Conservation (phyloP, 176 grass and related monocot genomes). For the Metroxylon sagu region DNA sequence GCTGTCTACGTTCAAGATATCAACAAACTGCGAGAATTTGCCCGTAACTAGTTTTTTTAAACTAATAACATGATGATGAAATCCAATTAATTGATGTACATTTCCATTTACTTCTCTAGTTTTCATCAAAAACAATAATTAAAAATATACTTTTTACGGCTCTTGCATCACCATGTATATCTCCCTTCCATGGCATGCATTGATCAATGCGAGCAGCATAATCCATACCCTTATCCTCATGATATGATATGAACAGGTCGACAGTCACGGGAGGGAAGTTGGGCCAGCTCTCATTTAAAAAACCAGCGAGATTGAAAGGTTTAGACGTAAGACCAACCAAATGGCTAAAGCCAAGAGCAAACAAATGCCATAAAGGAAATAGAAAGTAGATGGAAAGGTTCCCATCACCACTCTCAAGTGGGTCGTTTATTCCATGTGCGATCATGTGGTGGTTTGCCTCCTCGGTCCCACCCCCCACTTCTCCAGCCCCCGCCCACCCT, state of each 20-base stretch:
- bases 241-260: background rate
- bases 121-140: no score
- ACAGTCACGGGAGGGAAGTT: constrained; percentile 2
- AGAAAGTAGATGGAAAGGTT: background rate
- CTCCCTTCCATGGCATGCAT: no score
- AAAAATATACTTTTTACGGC: no score
- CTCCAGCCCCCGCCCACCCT: background rate
- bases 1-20: no score
- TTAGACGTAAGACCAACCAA: constrained; percentile 16
- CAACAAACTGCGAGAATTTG: no score
- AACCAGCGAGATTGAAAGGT: constrained; percentile 3
- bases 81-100: no score
- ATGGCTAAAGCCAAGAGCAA: background rate
- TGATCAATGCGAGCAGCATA: no score
- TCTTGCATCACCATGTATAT: no score
- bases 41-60: no score
- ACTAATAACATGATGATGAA: no score
- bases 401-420: constrained; percentile 10
- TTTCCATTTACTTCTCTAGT: no score
- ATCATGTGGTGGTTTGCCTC: constrained; percentile 64
- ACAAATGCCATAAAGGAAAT: background rate
- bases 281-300: background rate
- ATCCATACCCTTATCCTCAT: background rate
- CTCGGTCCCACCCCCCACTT: constrained; percentile 41
- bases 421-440: constrained; percentile 50